Percentiles rank a stretch among this genome's conserved stretches.
phyloP scores from a whole-genome alignment of 2,329 filamentous ascomycete genomes.

The Sclerotinia nivalis region DNA sequence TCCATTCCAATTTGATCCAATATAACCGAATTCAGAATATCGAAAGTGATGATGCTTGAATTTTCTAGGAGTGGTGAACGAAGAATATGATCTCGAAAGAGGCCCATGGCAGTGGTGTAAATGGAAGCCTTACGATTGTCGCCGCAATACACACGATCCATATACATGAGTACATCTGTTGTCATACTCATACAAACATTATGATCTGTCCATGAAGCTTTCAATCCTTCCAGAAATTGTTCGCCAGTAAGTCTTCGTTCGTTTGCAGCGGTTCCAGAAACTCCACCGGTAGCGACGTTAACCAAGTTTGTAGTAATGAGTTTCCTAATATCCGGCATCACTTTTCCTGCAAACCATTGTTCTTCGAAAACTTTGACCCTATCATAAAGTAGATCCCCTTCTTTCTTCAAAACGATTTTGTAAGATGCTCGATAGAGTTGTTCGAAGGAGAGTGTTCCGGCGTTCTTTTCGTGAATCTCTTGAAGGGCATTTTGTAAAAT shows the following conservation, averaged over 20 bases:
- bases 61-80: conserved; percentile 55
- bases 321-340: conserved; percentile 68
- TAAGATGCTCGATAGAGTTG: conserved; percentile 93
- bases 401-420: conserved; percentile 87
- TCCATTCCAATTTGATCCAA: conserved; percentile 93
- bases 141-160: conserved; percentile 81
- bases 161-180: conserved; percentile 95
- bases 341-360: conserved; percentile 73
- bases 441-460: conserved; percentile 88
- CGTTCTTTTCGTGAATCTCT: conserved; percentile 91
- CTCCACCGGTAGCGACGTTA: conserved; percentile 58
- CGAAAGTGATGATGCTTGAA: conserved; percentile 57
- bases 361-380: conserved; percentile 79
- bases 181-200: conserved; percentile 95
- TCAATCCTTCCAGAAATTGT: conserved; percentile 74
- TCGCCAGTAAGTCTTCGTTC: conserved; percentile 81
- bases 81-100: conserved; percentile 86
- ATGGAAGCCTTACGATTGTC: conserved; percentile 76
- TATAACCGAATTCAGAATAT: conserved; percentile 77
- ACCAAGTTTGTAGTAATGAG: conserved; percentile 71
- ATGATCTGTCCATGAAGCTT: conserved; percentile 83
- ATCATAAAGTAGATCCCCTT: conserved; percentile 78
- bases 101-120: conserved; percentile 78
- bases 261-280: conserved; percentile 63
- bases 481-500: conserved; percentile 73